phyloP scores from a whole-genome alignment of 139 green algal genomes.

The Spirogloea muscicola region DNA sequence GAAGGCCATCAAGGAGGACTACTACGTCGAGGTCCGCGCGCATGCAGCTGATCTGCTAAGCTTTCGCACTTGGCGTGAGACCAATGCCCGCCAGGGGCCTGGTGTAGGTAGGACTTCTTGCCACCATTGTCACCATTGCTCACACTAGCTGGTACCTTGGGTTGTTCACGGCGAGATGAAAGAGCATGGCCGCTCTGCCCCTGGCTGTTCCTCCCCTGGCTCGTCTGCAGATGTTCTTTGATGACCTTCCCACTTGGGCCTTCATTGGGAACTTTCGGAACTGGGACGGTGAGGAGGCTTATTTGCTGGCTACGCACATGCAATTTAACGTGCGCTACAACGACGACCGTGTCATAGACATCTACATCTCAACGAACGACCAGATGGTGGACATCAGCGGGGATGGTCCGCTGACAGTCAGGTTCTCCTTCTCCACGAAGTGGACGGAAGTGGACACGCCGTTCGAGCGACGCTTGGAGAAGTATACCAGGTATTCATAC shows the following conservation, averaged over 20 bases:
- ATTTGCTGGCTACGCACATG: constrained; percentile 61
- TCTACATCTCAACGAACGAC: constrained; percentile 77
- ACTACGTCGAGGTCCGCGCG: constrained; percentile 97
- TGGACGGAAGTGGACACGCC: constrained; percentile 55
- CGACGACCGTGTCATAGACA: constrained; percentile 65
- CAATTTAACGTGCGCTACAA: constrained; percentile 65
- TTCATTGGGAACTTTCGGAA: constrained; percentile 63
- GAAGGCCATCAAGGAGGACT: constrained; percentile 76
- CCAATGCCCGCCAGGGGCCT: too few relatives aligned
- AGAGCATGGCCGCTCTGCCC: too few relatives aligned
- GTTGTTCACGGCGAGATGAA: too few relatives aligned
- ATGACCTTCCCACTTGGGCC: constrained; percentile 94
- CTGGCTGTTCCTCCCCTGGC: too few relatives aligned
- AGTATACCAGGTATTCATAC: constrained; percentile 60
- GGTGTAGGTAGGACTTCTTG: too few relatives aligned
- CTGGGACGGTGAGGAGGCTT: constrained; percentile 17
- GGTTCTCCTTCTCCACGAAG: constrained; percentile 58
- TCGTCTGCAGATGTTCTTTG: constrained; percentile 66
- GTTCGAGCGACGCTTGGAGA: constrained; percentile 58
- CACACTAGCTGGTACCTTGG: too few relatives aligned
- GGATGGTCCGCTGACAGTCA: constrained; percentile 33
- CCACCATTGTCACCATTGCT: too few relatives aligned
- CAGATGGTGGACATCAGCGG: constrained; percentile 57
- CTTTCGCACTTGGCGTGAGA: too few relatives aligned
- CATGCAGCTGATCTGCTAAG: too few relatives aligned